phyloP scores from a whole-genome alignment of 768 basidiomycete species.

The Psilocybe cyanescens region DNA sequence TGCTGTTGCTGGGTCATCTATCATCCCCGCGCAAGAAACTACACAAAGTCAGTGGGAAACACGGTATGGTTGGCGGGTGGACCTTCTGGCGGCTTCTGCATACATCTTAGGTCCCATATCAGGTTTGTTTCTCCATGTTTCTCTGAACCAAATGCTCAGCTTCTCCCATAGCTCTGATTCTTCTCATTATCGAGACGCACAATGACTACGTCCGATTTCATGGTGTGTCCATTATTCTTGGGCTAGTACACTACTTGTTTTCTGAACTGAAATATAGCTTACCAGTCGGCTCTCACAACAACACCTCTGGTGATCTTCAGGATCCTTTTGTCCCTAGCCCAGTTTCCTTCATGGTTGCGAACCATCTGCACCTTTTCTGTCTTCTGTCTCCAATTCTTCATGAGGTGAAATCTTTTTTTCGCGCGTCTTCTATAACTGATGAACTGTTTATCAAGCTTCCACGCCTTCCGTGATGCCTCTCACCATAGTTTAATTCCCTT shows the following conservation, averaged over 20 bases:
- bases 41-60: constrained; percentile 72
- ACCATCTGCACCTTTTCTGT: constrained; percentile 49
- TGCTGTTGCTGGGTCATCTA: constrained; percentile 31
- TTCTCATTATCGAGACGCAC: constrained; percentile 74
- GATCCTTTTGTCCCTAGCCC: constrained; percentile 56
- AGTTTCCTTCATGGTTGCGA: constrained; percentile 45
- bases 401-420: constrained; percentile 51
- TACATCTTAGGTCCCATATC: constrained; percentile 75
- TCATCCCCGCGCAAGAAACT: constrained; percentile 40
- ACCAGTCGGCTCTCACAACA: constrained; percentile 76
- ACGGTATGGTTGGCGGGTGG: constrained; percentile 65
- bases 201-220: constrained; percentile 22
- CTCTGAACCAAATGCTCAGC: neutral
- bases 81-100: constrained; percentile 63
- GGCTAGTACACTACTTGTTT: no score
- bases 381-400: constrained; percentile 38
- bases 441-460: constrained; percentile 34
- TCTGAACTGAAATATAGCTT: constrained; percentile 61
- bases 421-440: neutral
- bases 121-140: constrained; percentile 46
- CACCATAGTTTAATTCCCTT: constrained; percentile 56
- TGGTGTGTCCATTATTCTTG: constrained; percentile 7
- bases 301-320: constrained; percentile 62
- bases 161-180: constrained; percentile 49
- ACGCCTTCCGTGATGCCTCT: constrained; percentile 57